phyloP scores from a whole-genome alignment of 169 alveolate genomes.

The Pseudocohnilembus persalinus region DNA sequence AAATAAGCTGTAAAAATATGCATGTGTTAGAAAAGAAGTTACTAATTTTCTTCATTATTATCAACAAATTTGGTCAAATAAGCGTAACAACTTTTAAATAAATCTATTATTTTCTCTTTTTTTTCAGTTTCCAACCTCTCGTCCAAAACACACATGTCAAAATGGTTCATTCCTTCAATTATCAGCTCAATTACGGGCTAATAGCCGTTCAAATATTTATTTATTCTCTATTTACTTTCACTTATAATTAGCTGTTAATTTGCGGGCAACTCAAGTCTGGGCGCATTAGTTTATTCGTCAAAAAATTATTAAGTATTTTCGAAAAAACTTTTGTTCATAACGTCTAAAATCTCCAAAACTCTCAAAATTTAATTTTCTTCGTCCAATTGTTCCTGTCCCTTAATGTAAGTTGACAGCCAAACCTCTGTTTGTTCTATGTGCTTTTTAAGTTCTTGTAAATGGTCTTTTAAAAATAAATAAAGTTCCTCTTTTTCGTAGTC shows the following conservation, averaged over 20 bases:
- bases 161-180: conserved; percentile 27
- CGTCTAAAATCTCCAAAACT: conserved; percentile 20
- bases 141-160: conserved; percentile 24
- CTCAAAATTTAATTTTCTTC: background rate
- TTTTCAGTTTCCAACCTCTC: conserved; percentile 6
- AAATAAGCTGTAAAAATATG: conserved; percentile 3
- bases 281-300: conserved; percentile 17
- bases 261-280: background rate
- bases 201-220: conserved; percentile 28
- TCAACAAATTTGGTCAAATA: conserved; percentile 13
- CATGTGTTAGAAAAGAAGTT: conserved; percentile 16
- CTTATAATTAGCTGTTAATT: conserved; percentile 11
- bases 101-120: conserved; percentile 15
- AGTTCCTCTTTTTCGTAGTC: conserved; percentile 16
- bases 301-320: too few relatives aligned
- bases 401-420: conserved; percentile 28
- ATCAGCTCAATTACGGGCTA: conserved; percentile 20
- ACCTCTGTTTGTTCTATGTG: conserved; percentile 14
- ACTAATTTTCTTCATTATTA: conserved; percentile 23
- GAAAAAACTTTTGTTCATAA: background rate
- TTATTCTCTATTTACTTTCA: conserved; percentile 28
- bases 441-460: background rate
- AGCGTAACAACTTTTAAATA: conserved; percentile 21
- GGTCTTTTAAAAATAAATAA: background rate
- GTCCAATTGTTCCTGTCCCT: background rate